Evolutionary conservation across 208 protist species (phyloP).

Genomic region (Phytomonas francai): DNA sequence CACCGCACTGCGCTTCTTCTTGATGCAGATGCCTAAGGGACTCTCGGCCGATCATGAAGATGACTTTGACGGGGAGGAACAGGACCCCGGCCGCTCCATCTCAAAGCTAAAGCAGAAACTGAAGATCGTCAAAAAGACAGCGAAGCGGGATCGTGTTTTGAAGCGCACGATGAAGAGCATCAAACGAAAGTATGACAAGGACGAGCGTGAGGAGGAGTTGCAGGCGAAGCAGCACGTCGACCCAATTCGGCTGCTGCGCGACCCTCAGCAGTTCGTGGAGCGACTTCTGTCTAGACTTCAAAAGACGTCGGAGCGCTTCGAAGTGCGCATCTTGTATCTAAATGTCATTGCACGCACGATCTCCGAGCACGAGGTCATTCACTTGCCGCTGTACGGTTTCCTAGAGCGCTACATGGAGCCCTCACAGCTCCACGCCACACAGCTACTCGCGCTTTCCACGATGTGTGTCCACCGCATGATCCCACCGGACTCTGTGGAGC

Average conservation of each 20-base stretch:
- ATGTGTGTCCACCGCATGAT: slow-evolving; percentile 94
- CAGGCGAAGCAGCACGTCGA: slow-evolving; percentile 87
- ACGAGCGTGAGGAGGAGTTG: slow-evolving; percentile 13
- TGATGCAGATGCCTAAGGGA: slow-evolving; percentile 86
- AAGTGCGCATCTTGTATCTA: slow-evolving; percentile 93
- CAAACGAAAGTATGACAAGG: slow-evolving; percentile 81
- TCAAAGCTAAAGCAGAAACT: slow-evolving; percentile 89
- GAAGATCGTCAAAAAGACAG: slow-evolving; percentile 90
- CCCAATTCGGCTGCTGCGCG: slow-evolving; percentile 93
- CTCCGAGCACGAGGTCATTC: slow-evolving; percentile 91
- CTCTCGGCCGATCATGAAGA: slow-evolving; percentile 54
- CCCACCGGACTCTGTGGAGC: slow-evolving; percentile 89
- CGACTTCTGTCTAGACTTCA: slow-evolving; percentile 90
- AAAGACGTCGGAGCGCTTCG: slow-evolving; percentile 91
- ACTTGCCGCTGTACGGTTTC: slow-evolving; percentile 96
- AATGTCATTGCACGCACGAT: slow-evolving; percentile 95
- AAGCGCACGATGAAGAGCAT: slow-evolving; percentile 61
- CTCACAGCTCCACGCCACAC: slow-evolving; percentile 93
- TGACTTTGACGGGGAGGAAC: slow-evolving; percentile 48
- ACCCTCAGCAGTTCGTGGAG: slow-evolving; percentile 95
- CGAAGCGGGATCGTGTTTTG: slow-evolving; percentile 79
- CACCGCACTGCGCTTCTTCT: slow-evolving; percentile 94
- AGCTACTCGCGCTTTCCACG: slow-evolving; percentile 91
- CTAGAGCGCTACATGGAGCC: slow-evolving; percentile 95
- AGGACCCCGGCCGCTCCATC: slow-evolving; percentile 78